phyloP scores from a whole-genome alignment of 2,329 filamentous ascomycete genomes.

The Cladophialophora yegresii region DNA sequence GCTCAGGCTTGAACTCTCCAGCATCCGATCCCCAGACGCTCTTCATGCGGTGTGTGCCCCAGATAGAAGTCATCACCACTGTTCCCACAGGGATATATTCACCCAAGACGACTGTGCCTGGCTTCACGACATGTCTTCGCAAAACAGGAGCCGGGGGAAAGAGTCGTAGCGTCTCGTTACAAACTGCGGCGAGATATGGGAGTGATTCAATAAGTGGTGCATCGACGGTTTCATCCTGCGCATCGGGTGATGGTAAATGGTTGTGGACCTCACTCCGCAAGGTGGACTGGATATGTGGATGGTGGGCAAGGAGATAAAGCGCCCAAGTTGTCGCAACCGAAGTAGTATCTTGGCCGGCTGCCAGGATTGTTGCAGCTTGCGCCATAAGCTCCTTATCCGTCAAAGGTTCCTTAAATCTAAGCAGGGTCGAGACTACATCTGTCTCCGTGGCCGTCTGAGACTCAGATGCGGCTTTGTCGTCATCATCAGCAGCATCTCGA shows the following conservation, averaged over 20 bases:
- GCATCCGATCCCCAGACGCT: conserved; percentile 77
- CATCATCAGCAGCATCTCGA: conserved; percentile 8
- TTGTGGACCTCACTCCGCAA: conserved; percentile 37
- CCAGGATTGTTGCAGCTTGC: conserved; percentile 86
- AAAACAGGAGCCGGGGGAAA: conserved; percentile 69
- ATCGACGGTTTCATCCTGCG: conserved; percentile 23
- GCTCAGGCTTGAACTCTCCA: conserved; percentile 72
- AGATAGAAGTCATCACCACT: conserved; percentile 62
- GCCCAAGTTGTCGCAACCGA: conserved; percentile 38
- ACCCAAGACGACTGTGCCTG: conserved; percentile 65
- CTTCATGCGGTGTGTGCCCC: conserved; percentile 69
- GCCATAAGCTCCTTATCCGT: conserved; percentile 77
- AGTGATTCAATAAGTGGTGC: conserved; percentile 63
- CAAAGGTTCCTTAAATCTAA: conserved; percentile 50
- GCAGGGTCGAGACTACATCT: conserved; percentile 18
- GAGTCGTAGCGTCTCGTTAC: conserved; percentile 73
- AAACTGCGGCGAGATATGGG: conserved; percentile 77
- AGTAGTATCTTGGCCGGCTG: conserved; percentile 56
- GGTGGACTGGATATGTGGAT: conserved; percentile 36
- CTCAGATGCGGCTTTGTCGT: conserved; percentile 1
- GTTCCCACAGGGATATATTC: conserved; percentile 70
- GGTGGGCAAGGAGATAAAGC: conserved; percentile 36
- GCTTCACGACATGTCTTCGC: conserved; percentile 59
- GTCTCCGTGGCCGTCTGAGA: conserved; percentile 10
- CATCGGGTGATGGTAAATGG: conserved; percentile 36